Percentiles rank a stretch among this genome's conserved stretches.
phyloP scores from a whole-genome alignment of 805 yeast genomes.

The Saturnispora sanitii region DNA sequence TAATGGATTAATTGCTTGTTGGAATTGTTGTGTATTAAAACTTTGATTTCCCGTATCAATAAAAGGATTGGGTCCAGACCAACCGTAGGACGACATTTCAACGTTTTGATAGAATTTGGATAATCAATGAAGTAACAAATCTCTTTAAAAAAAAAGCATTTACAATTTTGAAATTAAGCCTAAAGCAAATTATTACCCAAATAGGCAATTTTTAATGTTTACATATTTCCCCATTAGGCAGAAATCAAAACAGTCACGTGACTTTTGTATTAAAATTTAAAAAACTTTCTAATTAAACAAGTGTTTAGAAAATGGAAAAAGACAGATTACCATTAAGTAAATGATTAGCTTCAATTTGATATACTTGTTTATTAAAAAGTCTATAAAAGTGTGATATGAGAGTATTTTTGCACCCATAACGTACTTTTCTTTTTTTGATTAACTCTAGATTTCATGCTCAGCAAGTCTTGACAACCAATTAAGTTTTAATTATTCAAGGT shows the following conservation, averaged over 20 bases:
- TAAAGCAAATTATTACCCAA: background rate
- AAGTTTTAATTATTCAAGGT: background rate
- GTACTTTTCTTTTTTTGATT: too few relatives aligned
- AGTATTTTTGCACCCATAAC: too few relatives aligned
- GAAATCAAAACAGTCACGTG: constrained; percentile 5
- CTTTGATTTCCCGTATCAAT: constrained; percentile 8
- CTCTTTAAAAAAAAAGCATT: background rate
- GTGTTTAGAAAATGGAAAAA: too few relatives aligned
- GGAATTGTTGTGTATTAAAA: constrained; percentile 6
- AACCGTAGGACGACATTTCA: constrained; percentile 7
- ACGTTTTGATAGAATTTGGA: background rate
- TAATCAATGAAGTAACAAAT: background rate
- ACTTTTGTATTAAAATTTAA: too few relatives aligned
- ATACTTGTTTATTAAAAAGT: too few relatives aligned
- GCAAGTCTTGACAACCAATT: too few relatives aligned
- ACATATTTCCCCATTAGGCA: constrained; percentile 9
- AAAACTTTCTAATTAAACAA: too few relatives aligned
- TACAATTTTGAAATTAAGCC: background rate
- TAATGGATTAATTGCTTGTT: constrained; percentile 26
- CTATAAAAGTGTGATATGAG: too few relatives aligned
- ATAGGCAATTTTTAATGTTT: constrained; percentile 4
- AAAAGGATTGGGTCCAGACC: constrained; percentile 8
- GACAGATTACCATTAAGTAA: too few relatives aligned
- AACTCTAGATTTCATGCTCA: too few relatives aligned
- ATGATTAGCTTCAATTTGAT: too few relatives aligned